phyloP scores from a whole-genome alignment of 192 early-diverging fungal species.

The Backusella tarrabulga region DNA sequence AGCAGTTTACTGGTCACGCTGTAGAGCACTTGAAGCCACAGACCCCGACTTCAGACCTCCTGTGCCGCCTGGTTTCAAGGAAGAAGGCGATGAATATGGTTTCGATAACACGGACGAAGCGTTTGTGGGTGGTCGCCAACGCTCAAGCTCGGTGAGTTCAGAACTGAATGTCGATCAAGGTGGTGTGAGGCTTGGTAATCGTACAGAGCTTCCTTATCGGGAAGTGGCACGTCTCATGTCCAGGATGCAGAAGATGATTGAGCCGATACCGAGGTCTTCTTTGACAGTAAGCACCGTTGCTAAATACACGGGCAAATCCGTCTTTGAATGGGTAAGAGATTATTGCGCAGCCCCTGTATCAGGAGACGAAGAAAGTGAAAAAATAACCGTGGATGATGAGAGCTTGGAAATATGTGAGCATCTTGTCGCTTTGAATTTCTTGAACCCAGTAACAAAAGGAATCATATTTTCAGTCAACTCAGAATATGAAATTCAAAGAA shows the following conservation, averaged over 20 bases:
- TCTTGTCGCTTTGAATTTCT: background rate
- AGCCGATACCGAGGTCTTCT: background rate
- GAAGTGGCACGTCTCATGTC: background rate
- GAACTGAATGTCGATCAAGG: background rate
- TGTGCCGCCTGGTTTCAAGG: background rate
- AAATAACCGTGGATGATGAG: background rate
- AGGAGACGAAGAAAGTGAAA: background rate
- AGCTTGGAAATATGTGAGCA: background rate
- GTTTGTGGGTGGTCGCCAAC: background rate
- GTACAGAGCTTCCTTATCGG: background rate
- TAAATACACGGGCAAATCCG: background rate
- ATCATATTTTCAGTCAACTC: background rate
- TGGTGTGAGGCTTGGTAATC: background rate
- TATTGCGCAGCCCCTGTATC: background rate
- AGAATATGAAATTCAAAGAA: background rate
- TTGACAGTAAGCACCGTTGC: background rate
- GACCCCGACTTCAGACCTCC: background rate
- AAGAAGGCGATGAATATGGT: background rate
- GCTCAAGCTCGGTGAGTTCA: conserved; percentile 7
- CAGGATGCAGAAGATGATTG: conserved; percentile 10
- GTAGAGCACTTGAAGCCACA: background rate
- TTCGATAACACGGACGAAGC: background rate
- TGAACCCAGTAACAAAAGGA: background rate
- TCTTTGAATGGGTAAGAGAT: conserved; percentile 10
- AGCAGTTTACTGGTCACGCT: background rate